Evolutionary conservation across 148 eudicot species (phyloP).

Genomic region (Silene latifolia): DNA sequence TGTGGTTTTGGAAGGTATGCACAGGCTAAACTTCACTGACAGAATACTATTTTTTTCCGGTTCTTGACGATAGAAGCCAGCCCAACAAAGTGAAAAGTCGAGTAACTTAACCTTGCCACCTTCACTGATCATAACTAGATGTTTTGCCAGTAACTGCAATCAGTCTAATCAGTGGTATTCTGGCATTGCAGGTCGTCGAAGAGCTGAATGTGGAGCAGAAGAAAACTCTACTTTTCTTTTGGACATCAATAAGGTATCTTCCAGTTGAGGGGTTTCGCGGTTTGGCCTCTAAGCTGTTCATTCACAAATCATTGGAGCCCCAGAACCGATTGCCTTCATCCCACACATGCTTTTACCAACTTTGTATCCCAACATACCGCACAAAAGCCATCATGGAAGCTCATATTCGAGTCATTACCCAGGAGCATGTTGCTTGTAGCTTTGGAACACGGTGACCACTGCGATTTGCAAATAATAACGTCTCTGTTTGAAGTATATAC

Average conservation of each 20-base stretch:
- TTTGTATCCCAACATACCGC: constrained; percentile 64
- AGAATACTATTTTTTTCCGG: background rate
- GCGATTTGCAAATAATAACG: background rate
- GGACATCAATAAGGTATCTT: constrained; percentile 84
- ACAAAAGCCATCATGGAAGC: constrained; percentile 46
- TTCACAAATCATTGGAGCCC: constrained; percentile 48
- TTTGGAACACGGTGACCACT: constrained; percentile 61
- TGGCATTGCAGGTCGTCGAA: constrained; percentile 56
- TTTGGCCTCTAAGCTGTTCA: constrained; percentile 58
- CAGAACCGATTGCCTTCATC: constrained; percentile 67
- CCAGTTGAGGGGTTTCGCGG: constrained; percentile 86
- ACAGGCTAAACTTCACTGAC: background rate
- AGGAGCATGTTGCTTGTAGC: constrained; percentile 91
- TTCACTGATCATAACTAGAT: background rate
- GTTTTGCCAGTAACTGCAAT: background rate
- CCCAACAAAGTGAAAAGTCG: background rate
- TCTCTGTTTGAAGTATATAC: constrained; percentile 14
- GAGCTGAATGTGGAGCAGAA: constrained; percentile 59
- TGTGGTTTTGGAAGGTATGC: constrained; percentile 97
- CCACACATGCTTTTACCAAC: constrained; percentile 82
- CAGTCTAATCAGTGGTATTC: background rate
- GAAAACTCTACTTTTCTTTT: constrained; percentile 79
- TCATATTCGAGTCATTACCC: constrained; percentile 56
- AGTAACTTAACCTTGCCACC: too few relatives aligned
- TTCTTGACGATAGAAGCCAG: background rate